Evolutionary conservation across 805 yeast species (phyloP).

Genomic region (Lipomyces starkeyi): DNA sequence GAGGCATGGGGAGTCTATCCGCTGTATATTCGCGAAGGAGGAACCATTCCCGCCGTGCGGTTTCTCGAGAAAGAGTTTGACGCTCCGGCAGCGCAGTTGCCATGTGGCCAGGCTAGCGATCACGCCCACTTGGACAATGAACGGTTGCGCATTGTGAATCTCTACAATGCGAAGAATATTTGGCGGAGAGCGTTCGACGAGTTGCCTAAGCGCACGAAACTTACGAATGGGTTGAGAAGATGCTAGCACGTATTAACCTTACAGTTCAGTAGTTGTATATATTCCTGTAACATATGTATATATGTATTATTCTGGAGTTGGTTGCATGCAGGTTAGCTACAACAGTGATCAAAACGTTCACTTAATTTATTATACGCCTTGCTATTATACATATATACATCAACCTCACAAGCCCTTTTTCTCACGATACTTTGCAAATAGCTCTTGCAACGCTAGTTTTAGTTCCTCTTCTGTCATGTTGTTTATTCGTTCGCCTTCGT

Average conservation of each 20-base stretch:
- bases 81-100: slow-evolving; percentile 94
- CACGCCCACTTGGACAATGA: slow-evolving; percentile 93
- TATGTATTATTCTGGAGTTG: background rate
- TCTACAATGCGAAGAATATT: slow-evolving; percentile 74
- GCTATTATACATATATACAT: background rate
- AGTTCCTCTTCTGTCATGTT: background rate
- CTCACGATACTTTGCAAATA: background rate
- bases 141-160: slow-evolving; percentile 75
- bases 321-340: background rate
- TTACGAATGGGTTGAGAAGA: background rate
- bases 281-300: background rate
- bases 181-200: slow-evolving; percentile 37
- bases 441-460: background rate
- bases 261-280: background rate
- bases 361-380: no score
- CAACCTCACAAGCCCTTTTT: background rate
- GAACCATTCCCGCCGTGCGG: slow-evolving; percentile 90
- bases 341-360: background rate
- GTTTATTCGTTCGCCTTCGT: background rate
- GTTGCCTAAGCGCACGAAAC: slow-evolving; percentile 14
- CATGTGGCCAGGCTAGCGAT: slow-evolving; percentile 95
- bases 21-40: slow-evolving; percentile 90
- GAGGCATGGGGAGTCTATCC: slow-evolving; percentile 72
- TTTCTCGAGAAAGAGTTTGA: slow-evolving; percentile 78
- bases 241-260: background rate